Base-by-base conservation (phyloP, 129 eudicot genomes). In the Lonicera japonica region DNA sequence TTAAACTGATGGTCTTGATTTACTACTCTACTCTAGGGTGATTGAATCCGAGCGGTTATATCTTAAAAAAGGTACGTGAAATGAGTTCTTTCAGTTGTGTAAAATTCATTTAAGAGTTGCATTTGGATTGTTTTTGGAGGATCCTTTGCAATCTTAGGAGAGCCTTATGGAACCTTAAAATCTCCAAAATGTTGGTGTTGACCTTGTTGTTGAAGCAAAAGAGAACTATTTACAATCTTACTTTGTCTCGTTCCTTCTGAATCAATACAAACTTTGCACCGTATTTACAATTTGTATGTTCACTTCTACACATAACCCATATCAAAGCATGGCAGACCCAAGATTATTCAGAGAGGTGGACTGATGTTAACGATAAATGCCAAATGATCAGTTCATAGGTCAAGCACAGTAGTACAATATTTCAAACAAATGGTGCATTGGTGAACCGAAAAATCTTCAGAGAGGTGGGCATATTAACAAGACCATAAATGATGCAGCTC, bases 101-200 rank as follows among this genome's bases (percentile, higher is more conserved):
- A 46, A 11, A 17, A 50, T 43, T 14, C 64, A 19, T 12, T 18
- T 10, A 15, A 13, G 58, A 55, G 61, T 67, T 68, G 74, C 75
- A 75, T 50, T 68, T 58, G 71, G 71, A 64, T 53, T 11, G 12
- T 63, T 24, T 69, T 53, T 48, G 4, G 48, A 20, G 58, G 61
- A 72, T 75, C 69, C 57, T 47, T 38, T 63, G 66, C 70, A 75
- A 51, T 55, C 16, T 46, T 13, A 1, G 11, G 4, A 14, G 45
- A 38, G 25, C 13, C 19, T 56, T 57, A 6, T 29, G 36, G 54
- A 67, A 18, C 22, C 53, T 56, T 45, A 6, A 5, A 16, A 8
- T 68, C 25, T 22, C 38, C 52, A 12, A 24, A n/a, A 24, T 51
- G 17, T 48, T 17, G 47, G 9, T 0, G 57, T 24, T n/a, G n/a